Evolutionary conservation across 1,139 yeast species (phyloP).

Genomic region (Nakaseomyces delphensis): DNA sequence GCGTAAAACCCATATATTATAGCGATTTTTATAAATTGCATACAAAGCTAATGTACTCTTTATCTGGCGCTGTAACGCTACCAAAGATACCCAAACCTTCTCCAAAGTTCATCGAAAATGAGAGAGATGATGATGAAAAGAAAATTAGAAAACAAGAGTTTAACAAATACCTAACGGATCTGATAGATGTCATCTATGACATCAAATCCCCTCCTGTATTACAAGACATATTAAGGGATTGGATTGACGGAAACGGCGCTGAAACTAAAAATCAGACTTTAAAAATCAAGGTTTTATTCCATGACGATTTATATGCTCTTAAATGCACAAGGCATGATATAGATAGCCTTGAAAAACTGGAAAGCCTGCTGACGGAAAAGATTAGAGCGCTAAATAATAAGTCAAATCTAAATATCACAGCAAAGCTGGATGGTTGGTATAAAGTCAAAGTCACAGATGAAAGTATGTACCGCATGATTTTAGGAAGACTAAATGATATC

Average conservation of each 20-base stretch:
- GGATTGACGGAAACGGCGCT: constrained; percentile 8
- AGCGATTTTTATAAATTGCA: constrained; percentile 17
- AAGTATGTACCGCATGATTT: constrained; percentile 11
- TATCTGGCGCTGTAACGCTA: constrained; percentile 6
- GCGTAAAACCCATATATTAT: constrained; percentile 10
- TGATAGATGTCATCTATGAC: constrained; percentile 6
- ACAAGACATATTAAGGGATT: constrained; percentile 10
- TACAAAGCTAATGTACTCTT: constrained; percentile 8
- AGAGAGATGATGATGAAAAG: constrained; percentile 6
- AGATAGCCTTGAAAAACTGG: constrained; percentile 10
- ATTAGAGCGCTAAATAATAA: constrained; percentile 6
- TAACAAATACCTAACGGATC: constrained; percentile 10
- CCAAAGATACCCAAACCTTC: constrained; percentile 17
- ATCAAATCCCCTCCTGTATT: constrained; percentile 6
- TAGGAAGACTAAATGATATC: constrained; percentile 1
- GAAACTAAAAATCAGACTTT: constrained; percentile 2
- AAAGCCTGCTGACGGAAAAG: constrained; percentile 7
- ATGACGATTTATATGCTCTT: constrained; percentile 16
- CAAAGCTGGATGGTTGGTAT: constrained; percentile 19
- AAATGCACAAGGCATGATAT: constrained; percentile 12
- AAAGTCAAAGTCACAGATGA: constrained; percentile 16
- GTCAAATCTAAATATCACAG: constrained; percentile 9
- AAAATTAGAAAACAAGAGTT: constrained; percentile 10
- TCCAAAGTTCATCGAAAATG: not conserved
- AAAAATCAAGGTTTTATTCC: constrained; percentile 14